phyloP scores from a whole-genome alignment of 345 rosid genomes.

The Litchi chinensis region DNA sequence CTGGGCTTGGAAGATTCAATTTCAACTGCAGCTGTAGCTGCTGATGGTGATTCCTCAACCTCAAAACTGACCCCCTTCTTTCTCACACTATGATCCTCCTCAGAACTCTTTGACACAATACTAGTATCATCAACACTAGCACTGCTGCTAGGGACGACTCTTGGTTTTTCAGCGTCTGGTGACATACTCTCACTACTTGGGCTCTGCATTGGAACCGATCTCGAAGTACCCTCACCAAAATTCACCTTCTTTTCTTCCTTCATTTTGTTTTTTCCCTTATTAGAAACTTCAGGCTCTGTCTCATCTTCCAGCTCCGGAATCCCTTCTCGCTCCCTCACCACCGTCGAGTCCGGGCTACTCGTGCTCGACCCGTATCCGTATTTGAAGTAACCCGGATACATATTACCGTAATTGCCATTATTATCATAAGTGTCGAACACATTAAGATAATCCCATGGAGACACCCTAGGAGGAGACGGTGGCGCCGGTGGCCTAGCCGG shows the following conservation, averaged over 20 bases:
- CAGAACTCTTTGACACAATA: constrained; percentile 44
- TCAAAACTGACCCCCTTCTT: constrained; percentile 79
- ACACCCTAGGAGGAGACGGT: constrained; percentile 76
- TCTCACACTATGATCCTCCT: constrained; percentile 43
- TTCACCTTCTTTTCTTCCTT: constrained; percentile 29
- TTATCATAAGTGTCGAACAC: constrained; percentile 61
- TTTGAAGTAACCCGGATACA: constrained; percentile 34
- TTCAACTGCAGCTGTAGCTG: constrained; percentile 27
- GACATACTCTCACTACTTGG: constrained; percentile 11
- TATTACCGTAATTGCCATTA: constrained; percentile 29
- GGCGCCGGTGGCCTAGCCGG: constrained; percentile 49
- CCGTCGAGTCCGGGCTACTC: constrained; percentile 86
- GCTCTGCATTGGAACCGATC: constrained; percentile 45
- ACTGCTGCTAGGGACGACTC: constrained; percentile 31
- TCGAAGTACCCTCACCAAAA: constrained; percentile 72
- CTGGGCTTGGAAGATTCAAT: constrained; percentile 64
- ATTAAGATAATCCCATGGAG: constrained; percentile 82
- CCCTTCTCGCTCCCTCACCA: constrained; percentile 93
- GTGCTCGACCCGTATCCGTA: constrained; percentile 55
- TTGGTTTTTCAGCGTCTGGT: constrained; percentile 27
- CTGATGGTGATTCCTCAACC: constrained; percentile 52
- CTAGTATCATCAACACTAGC: constrained; percentile 52
- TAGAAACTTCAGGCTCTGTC: constrained; percentile 64
- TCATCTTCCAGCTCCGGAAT: constrained; percentile 98
- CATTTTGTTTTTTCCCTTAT: constrained; percentile 39